Percentiles rank a stretch among this genome's conserved stretches.
phyloP scores from a whole-genome alignment of 2,329 filamentous ascomycete species.

The Aspergillus ochraceus region DNA sequence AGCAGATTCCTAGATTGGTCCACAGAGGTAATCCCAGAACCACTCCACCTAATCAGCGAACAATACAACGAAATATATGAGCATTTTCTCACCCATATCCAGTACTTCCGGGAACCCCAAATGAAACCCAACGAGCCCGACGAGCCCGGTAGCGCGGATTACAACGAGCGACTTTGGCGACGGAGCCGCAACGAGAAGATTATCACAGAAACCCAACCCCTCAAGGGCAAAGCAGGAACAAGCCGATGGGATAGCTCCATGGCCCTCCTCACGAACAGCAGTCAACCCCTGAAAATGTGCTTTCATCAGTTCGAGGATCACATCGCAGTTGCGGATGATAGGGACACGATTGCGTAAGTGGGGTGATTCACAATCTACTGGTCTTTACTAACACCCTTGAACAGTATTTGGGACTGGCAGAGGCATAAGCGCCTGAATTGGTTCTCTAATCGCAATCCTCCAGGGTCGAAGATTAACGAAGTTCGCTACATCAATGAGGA shows the following conservation, averaged over 20 bases:
- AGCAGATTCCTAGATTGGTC: conserved; percentile 94
- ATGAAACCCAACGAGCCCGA: conserved; percentile 97
- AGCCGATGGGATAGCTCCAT: conserved; percentile 84
- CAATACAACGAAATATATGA: conserved; percentile 11
- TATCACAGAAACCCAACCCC: conserved; percentile 85
- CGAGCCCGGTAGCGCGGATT: conserved; percentile 92
- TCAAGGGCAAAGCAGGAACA: conserved; percentile 82
- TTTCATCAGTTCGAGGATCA: conserved; percentile 99
- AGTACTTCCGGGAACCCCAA: conserved; percentile 95
- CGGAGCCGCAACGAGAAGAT: conserved; percentile 90
- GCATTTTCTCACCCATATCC: conserved; percentile 29
- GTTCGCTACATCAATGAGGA: conserved; percentile 98
- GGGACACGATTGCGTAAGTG: conserved; percentile 72
- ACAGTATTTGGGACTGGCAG: conserved; percentile 88
- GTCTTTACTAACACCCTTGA: conserved; percentile 6
- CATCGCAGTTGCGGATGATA: conserved; percentile 87
- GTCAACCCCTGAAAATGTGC: conserved; percentile 87
- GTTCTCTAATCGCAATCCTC: conserved; percentile 93
- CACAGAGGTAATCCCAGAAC: conserved; percentile 60
- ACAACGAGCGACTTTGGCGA: conserved; percentile 92
- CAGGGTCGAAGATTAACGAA: conserved; percentile 88
- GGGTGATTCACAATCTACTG: no score
- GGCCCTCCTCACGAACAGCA: conserved; percentile 82
- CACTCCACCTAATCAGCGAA: conserved; percentile 15
- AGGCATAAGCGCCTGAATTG: conserved; percentile 70